Evolutionary conservation across 257 asterid species (phyloP).

Genomic region (Nicotiana attenuata): DNA sequence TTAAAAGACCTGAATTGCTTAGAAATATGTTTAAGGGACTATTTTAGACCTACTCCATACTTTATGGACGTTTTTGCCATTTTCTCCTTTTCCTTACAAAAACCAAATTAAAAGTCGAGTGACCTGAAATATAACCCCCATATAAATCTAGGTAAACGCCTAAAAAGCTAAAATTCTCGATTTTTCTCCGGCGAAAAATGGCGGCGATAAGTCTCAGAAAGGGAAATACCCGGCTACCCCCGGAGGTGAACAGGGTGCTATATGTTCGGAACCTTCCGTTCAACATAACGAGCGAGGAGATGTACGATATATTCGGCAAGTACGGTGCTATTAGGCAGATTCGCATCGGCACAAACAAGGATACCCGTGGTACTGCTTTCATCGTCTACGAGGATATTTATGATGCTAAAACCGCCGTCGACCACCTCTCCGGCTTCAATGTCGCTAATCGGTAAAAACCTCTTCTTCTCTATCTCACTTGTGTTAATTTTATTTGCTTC

Average conservation of each 20-base stretch:
- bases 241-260: slow-evolving; percentile 81
- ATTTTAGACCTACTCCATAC: too few relatives aligned
- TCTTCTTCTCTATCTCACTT: not conserved
- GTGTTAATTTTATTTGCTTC: not conserved
- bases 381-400: slow-evolving; percentile 91
- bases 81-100: too few relatives aligned
- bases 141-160: not conserved
- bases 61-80: too few relatives aligned
- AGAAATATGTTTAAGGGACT: too few relatives aligned
- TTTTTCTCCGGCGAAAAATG: slow-evolving; percentile 29
- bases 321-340: slow-evolving; percentile 91
- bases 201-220: slow-evolving; percentile 80
- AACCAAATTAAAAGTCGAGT: too few relatives aligned
- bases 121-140: too few relatives aligned
- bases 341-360: slow-evolving; percentile 82
- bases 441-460: slow-evolving; percentile 31
- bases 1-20: too few relatives aligned
- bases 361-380: slow-evolving; percentile 90
- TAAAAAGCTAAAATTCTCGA: not conserved
- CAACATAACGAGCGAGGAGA: slow-evolving; percentile 94
- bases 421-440: slow-evolving; percentile 68
- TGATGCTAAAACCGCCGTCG: slow-evolving; percentile 91
- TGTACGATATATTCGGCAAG: slow-evolving; percentile 93
- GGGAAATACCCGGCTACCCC: slow-evolving; percentile 84
- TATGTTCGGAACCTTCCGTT: slow-evolving; percentile 86